These are phyloP conservation scores for Fusarium lateritium DNA, from an alignment of 2,329 filamentous ascomycete genomes.

Conservation along the genomic window DNA sequence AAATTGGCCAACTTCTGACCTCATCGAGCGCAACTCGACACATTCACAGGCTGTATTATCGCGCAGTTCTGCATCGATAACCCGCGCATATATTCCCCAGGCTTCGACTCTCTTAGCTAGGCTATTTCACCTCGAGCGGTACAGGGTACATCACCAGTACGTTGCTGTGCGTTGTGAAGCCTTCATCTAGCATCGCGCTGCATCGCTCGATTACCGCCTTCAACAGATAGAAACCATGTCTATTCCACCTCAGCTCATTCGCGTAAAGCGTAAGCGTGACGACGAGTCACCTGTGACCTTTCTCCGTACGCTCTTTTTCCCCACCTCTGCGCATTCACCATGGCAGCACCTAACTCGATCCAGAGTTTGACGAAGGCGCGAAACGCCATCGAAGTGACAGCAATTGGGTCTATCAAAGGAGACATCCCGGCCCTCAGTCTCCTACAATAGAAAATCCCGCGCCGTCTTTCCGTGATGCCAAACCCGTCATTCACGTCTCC, in stretches of 20 bases:
- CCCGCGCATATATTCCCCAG: background rate
- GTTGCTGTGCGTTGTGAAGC: background rate
- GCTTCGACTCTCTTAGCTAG: background rate
- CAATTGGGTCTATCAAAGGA: constrained; percentile 71
- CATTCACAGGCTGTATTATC: constrained; percentile 7
- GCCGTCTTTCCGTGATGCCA: constrained; percentile 39
- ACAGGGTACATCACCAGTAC: background rate
- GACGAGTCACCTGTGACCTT: constrained; percentile 69
- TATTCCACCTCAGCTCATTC: constrained; percentile 70
- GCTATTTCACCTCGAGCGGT: background rate
- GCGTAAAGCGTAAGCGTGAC: constrained; percentile 73
- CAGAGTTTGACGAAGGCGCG: constrained; percentile 67
- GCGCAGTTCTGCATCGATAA: background rate
- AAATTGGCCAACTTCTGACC: constrained; percentile 35
- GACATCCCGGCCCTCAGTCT: constrained; percentile 53
- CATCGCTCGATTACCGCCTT: background rate
- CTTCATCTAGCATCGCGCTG: background rate
- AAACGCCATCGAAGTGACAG: constrained; percentile 68
- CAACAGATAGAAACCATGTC: constrained; percentile 60
- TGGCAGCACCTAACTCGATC: constrained; percentile 34
- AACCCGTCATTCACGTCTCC: constrained; percentile 66
- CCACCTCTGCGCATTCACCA: constrained; percentile 10
- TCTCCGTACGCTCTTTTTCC: constrained; percentile 61
- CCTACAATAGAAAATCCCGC: constrained; percentile 45
- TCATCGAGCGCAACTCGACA: constrained; percentile 29